phyloP scores from a whole-genome alignment of 768 basidiomycete genomes.

The Tricholoma terreum region DNA sequence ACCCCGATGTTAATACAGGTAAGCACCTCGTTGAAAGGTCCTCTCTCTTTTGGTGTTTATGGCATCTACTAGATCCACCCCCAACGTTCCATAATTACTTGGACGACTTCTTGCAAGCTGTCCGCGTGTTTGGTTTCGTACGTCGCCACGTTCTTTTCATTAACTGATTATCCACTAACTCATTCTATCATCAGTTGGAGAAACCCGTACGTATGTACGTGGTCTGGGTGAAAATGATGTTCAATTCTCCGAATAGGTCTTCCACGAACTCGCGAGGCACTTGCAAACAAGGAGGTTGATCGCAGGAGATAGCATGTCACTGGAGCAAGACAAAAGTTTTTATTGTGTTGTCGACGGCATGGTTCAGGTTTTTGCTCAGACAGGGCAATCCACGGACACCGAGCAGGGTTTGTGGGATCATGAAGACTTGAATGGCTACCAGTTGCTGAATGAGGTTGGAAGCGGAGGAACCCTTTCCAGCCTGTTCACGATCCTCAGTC shows the following conservation, averaged over 20 bases:
- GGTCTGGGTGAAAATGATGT: neutral
- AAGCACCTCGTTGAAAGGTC: neutral
- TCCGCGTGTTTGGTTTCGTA: constrained; percentile 94
- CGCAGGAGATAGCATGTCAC: constrained; percentile 90
- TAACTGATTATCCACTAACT: neutral
- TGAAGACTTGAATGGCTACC: constrained; percentile 92
- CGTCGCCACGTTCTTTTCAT: constrained; percentile 18
- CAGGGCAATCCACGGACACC: constrained; percentile 47
- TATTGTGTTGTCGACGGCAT: constrained; percentile 98
- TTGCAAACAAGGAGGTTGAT: constrained; percentile 93
- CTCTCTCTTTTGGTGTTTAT: neutral
- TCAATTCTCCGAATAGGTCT: constrained; percentile 53
- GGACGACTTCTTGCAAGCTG: constrained; percentile 95
- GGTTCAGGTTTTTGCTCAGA: constrained; percentile 87
- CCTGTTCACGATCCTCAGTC: constrained; percentile 92
- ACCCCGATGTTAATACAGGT: constrained; percentile 86
- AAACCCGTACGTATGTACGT: constrained; percentile 68
- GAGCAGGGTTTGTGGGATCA: constrained; percentile 68
- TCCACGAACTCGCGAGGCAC: constrained; percentile 95
- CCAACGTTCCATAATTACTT: constrained; percentile 93
- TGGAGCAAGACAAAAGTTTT: constrained; percentile 92
- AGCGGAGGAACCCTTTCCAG: constrained; percentile 94
- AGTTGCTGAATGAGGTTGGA: constrained; percentile 93
- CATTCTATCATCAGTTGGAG: constrained; percentile 49
- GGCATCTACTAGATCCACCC: constrained; percentile 45